These are phyloP conservation scores for Cornus kousa DNA, from an alignment of 148 eudicot species.

Conservation along the genomic window DNA sequence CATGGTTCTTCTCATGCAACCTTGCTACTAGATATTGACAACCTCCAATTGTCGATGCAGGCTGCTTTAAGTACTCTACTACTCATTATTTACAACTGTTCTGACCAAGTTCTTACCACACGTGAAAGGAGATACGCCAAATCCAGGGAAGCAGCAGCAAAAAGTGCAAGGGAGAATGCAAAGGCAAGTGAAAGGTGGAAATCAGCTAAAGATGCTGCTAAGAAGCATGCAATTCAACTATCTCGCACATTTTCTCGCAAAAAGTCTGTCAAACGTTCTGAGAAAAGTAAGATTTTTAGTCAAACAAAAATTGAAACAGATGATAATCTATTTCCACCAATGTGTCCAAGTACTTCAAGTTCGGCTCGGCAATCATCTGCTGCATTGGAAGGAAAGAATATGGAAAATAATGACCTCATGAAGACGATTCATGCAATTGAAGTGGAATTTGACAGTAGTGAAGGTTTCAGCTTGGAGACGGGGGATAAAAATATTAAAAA, in stretches of 20 bases:
- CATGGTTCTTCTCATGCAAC: neutral
- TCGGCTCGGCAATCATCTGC: conserved; percentile 26
- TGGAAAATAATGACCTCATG: conserved; percentile 19
- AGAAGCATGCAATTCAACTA: conserved; percentile 52
- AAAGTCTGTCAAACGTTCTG: conserved; percentile 23
- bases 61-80: conserved; percentile 74
- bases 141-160: conserved; percentile 77
- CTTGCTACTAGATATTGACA: neutral
- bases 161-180: conserved; percentile 53
- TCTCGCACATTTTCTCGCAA: conserved; percentile 60
- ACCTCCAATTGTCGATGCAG: conserved; percentile 36
- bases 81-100: conserved; percentile 79
- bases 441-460: conserved; percentile 30
- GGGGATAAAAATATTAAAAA: conserved; percentile 27
- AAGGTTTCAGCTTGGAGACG: conserved; percentile 33
- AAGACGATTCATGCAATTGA: conserved; percentile 20
- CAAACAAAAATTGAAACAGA: conserved; percentile 27
- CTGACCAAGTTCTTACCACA: conserved; percentile 69
- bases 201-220: conserved; percentile 70
- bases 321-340: conserved; percentile 18
- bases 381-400: conserved; percentile 27
- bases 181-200: conserved; percentile 69
- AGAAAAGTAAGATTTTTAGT: conserved; percentile 28
- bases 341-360: conserved; percentile 16
- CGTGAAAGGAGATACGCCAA: conserved; percentile 81